Evolutionary conservation across 2,329 filamentous ascomycete genomes (phyloP).

Genomic region (Diatrype stigma): DNA sequence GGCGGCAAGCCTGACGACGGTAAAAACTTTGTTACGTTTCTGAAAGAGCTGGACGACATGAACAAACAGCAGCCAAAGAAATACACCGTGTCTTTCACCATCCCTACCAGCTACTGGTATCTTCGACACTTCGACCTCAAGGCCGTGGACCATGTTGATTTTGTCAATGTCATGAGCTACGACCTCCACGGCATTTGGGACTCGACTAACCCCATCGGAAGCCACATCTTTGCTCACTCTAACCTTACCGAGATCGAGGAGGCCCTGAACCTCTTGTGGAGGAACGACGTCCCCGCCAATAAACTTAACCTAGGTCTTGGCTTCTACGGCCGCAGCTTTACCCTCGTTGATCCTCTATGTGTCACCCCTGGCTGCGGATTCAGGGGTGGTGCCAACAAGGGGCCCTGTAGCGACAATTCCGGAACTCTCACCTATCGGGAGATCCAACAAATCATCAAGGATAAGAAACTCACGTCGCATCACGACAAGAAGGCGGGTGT

Average conservation of each 20-base stretch:
- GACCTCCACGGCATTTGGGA: slow-evolving; percentile 38
- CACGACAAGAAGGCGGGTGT: slow-evolving; percentile 26
- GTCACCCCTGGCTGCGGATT: slow-evolving; percentile 13
- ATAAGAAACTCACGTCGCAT: too few relatives aligned
- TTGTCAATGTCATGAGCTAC: slow-evolving; percentile 29
- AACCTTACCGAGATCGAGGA: slow-evolving; percentile 43
- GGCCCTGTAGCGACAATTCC: too few relatives aligned
- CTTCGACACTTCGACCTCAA: slow-evolving; percentile 25
- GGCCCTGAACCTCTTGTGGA: slow-evolving; percentile 41
- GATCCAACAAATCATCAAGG: too few relatives aligned
- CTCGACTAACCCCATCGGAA: slow-evolving; percentile 25
- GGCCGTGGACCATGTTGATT: slow-evolving; percentile 27
- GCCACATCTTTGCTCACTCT: slow-evolving; percentile 35
- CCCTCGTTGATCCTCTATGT: slow-evolving; percentile 17
- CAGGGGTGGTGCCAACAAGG: too few relatives aligned
- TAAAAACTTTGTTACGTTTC: slow-evolving; percentile 15
- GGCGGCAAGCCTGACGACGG: slow-evolving; percentile 16
- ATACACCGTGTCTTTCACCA: slow-evolving; percentile 14
- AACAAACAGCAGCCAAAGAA: slow-evolving; percentile 1
- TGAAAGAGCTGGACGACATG: slow-evolving; percentile 39
- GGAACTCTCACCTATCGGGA: too few relatives aligned
- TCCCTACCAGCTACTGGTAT: slow-evolving; percentile 20
- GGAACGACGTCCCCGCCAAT: slow-evolving; percentile 33
- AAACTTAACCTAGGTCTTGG: slow-evolving; percentile 38
- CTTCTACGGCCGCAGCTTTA: slow-evolving; percentile 33